A percentile compares a stretch with the other conserved stretches of the same genome.
Conservation (phyloP, 2,329 filamentous ascomycete genomes). For the Fusarium musae region DNA sequence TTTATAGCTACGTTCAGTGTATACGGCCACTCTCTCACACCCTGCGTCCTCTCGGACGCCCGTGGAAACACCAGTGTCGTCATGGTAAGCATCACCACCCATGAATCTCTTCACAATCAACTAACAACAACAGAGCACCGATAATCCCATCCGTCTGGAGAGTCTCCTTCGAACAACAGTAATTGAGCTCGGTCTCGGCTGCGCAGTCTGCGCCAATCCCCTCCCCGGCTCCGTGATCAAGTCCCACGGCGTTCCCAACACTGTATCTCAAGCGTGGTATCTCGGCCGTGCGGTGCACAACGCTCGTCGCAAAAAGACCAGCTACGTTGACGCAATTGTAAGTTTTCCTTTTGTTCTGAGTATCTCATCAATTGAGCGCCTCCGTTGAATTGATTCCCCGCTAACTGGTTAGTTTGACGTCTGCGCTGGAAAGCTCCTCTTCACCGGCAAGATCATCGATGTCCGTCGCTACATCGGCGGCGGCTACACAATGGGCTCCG, state of each 20-base stretch:
- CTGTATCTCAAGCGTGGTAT: slow-evolving; percentile 61
- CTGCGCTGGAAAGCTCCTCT: slow-evolving; percentile 51
- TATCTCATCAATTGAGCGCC: accelerated
- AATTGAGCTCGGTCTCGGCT: slow-evolving; percentile 53
- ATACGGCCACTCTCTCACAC: slow-evolving; percentile 51
- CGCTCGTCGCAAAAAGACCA: slow-evolving; percentile 40
- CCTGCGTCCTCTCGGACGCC: slow-evolving; percentile 52
- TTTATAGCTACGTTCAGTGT: slow-evolving; percentile 51
- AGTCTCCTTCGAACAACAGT: slow-evolving; percentile 50
- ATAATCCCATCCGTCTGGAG: slow-evolving; percentile 50
- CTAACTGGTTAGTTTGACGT: slow-evolving; percentile 39
- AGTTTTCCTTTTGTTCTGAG: neutral
- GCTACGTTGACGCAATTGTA: slow-evolving; percentile 42
- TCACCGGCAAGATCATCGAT: slow-evolving; percentile 54
- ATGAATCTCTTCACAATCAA: accelerated
- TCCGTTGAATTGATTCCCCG: too few relatives aligned
- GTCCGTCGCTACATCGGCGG: slow-evolving; percentile 52
- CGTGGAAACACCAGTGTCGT: slow-evolving; percentile 51
- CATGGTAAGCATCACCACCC: slow-evolving; percentile 25
- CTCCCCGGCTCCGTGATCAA: slow-evolving; percentile 50
- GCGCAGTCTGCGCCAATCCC: slow-evolving; percentile 50
- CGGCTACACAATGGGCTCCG: slow-evolving; percentile 55
- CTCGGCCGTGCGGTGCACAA: slow-evolving; percentile 62
- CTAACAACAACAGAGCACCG: slow-evolving; percentile 43
- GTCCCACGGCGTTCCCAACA: slow-evolving; percentile 54